Base-by-base conservation (phyloP, 148 eudicot genomes). In the Simmondsia chinensis region DNA sequence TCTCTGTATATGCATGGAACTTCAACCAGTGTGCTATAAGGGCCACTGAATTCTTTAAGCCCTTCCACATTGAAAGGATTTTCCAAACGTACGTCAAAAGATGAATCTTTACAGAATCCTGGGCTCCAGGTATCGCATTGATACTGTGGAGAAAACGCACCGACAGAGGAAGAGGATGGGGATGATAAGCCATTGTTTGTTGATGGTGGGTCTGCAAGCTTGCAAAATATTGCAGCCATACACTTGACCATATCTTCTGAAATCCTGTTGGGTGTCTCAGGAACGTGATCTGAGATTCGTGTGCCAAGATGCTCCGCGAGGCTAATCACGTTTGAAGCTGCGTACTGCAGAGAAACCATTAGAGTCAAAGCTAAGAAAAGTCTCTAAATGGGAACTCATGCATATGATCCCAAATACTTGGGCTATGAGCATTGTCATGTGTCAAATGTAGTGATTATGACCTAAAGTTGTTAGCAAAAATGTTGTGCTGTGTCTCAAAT, bases 211-310 rank as follows among this genome's bases (percentile, higher is more conserved):
- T 89, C 95, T 29, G 88, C 84, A 28, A 89, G 80, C 66, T 85
- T 89, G 71, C 81, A 75, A 45, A 81, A 89, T 61, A 89, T 81
- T 43, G 77, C 64, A n/a, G 78, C 71, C 87, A 85, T 89, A 54
- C 82, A 79, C 65, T 76, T 85, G 47, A 89, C 77, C 93, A 89
- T 85, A 46, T 89, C 94, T 61, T 89, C 97, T 44, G 95, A 79
- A 33, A 89, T 70, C 53, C 68, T 76, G 68, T 85, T 84, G 9
- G 97, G 88, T 27, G 97, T 75, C 51, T 82, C 95, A 1, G 75
- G 82, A 38, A 82, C 49, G 37, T 84, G 95, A 63, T 89, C 95
- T 17, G 85, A 73, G 25, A 89, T 82, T 13, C 77, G 72, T 30
- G 94, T 72, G 20, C 94, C 78, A 35, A 93, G 86, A 82, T 82